phyloP scores from a whole-genome alignment of 495 filamentous ascomycete genomes.

The Aspergillus panamensis region DNA sequence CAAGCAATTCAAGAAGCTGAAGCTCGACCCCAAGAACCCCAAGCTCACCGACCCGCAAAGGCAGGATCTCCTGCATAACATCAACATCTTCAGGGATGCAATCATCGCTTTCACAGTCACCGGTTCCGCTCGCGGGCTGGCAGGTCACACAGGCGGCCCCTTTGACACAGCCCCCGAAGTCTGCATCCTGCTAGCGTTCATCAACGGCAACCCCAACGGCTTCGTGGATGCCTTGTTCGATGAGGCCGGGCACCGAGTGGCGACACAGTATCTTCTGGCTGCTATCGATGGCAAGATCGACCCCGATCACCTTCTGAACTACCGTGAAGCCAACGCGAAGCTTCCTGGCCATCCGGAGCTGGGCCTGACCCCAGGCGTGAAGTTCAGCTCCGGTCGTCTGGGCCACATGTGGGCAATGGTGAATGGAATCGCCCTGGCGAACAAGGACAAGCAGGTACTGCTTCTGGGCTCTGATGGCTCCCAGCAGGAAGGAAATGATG shows the following conservation, averaged over 20 bases:
- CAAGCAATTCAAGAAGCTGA: constrained; percentile 38
- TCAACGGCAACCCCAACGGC: constrained; percentile 31
- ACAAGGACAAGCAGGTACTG: constrained; percentile 34
- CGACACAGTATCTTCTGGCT: constrained; percentile 38
- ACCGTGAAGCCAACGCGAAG: constrained; percentile 40
- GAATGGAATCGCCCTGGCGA: constrained; percentile 39
- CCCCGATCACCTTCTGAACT: constrained; percentile 39
- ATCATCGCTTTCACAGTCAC: constrained; percentile 41
- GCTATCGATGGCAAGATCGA: constrained; percentile 37
- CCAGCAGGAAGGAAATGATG: constrained; percentile 43
- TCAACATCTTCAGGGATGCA: constrained; percentile 40
- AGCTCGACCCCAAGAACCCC: constrained; percentile 33
- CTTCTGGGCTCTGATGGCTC: constrained; percentile 40
- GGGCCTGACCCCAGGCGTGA: constrained; percentile 37
- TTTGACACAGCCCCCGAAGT: constrained; percentile 44
- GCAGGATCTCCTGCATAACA: constrained; percentile 35
- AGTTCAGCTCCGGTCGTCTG: constrained; percentile 40
- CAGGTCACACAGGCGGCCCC: constrained; percentile 41
- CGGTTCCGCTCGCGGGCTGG: constrained; percentile 36
- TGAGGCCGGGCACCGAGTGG: constrained; percentile 40
- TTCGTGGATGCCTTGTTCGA: constrained; percentile 38
- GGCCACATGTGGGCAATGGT: constrained; percentile 44
- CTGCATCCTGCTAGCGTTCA: constrained; percentile 37
- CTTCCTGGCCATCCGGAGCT: constrained; percentile 42
- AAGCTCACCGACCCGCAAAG: constrained; percentile 34